Evolutionary conservation across 1,139 yeast species (phyloP).

Genomic region (Scheffersomyces quercinus): DNA sequence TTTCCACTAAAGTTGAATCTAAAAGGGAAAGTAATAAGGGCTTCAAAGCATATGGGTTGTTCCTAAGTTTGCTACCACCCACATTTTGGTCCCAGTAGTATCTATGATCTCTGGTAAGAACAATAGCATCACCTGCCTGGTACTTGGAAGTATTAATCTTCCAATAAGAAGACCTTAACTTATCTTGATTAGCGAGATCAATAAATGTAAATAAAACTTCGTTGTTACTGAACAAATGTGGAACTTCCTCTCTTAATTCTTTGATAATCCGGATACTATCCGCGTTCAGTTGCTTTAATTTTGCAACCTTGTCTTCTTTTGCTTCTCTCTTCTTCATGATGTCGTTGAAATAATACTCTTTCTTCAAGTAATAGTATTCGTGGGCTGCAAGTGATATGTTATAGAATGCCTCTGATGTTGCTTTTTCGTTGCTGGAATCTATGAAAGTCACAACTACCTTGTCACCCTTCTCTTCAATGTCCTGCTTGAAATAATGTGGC

Average conservation of each 20-base stretch:
- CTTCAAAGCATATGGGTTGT: constrained; percentile 30
- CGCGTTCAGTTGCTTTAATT: constrained; percentile 45
- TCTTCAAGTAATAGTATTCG: constrained; percentile 50
- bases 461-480: constrained; percentile 23
- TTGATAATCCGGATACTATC: constrained; percentile 40
- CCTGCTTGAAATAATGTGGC: constrained; percentile 36
- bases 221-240: constrained; percentile 44
- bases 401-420: constrained; percentile 38
- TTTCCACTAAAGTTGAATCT: constrained; percentile 24
- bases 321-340: constrained; percentile 37
- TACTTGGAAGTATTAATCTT: constrained; percentile 33
- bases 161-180: constrained; percentile 44
- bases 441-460: constrained; percentile 57
- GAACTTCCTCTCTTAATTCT: constrained; percentile 51
- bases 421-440: constrained; percentile 42
- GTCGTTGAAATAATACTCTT: constrained; percentile 43
- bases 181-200: constrained; percentile 44
- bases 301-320: constrained; percentile 44
- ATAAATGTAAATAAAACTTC: constrained; percentile 52
- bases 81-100: constrained; percentile 34
- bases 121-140: constrained; percentile 44
- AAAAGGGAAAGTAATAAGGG: constrained; percentile 33
- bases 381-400: constrained; percentile 53
- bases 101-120: constrained; percentile 32
- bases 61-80: constrained; percentile 27